phyloP scores from a whole-genome alignment of 306 rosid genomes.

The Ziziphus jujuba region DNA sequence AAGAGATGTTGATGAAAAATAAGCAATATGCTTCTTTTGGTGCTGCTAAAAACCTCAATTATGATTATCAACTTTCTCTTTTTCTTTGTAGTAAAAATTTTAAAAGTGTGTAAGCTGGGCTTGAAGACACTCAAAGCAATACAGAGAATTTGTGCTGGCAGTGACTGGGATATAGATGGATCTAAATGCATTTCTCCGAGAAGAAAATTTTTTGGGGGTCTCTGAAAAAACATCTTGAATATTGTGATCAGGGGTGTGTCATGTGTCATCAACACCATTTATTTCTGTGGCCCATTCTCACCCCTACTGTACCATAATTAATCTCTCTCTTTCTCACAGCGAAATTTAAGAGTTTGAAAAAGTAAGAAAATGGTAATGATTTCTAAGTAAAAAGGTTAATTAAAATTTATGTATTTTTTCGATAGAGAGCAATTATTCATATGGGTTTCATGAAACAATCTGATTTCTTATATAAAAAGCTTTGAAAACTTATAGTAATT shows the following conservation, averaged over 20 bases:
- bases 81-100: no score
- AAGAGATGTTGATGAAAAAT: no score
- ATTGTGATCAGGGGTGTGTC: constrained; percentile 44
- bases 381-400: neutral
- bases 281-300: constrained; percentile 60
- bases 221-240: constrained; percentile 48
- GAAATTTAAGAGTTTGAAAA: neutral
- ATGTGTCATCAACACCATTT: constrained; percentile 56
- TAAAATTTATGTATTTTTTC: no score
- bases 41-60: no score
- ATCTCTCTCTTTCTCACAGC: neutral
- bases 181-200: constrained; percentile 1
- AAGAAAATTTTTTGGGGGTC: constrained; percentile 17
- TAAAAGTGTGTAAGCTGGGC: no score
- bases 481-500: no score
- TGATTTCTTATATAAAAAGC: no score
- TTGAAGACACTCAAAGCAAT: no score
- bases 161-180: constrained; percentile 12
- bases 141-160: neutral
- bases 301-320: constrained; percentile 19
- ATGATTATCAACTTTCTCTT: no score
- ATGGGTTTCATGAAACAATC: no score
- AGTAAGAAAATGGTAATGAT: constrained; percentile 3
- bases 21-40: no score
- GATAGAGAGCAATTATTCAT: no score